A percentile compares a stretch with the other conserved stretches of the same genome.
These are phyloP conservation scores for Blastobotrys chiropterorum DNA, from an alignment of 805 yeast genomes.

Conservation along the genomic window DNA sequence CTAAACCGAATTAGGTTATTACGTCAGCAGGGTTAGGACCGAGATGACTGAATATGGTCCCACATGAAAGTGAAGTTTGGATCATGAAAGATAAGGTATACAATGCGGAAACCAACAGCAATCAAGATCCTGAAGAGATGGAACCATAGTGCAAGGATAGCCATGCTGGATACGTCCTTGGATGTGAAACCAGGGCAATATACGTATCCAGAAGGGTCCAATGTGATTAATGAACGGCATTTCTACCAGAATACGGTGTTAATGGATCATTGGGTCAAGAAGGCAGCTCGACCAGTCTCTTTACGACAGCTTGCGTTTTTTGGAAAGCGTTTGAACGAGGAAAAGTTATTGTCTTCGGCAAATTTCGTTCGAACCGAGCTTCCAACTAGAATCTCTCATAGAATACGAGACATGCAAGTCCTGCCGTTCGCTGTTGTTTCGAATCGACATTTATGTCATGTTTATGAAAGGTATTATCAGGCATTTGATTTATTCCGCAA, in stretches of 20 bases:
- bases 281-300: constrained; percentile 82
- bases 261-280: constrained; percentile 48
- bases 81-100: constrained; percentile 87
- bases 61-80: constrained; percentile 60
- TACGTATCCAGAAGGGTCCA: constrained; percentile 33
- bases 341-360: constrained; percentile 75
- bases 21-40: constrained; percentile 84
- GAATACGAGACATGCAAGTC: constrained; percentile 70
- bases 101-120: constrained; percentile 81
- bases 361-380: constrained; percentile 83
- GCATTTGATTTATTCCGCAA: constrained; percentile 82
- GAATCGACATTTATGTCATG: constrained; percentile 79
- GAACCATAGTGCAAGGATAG: constrained; percentile 15
- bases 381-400: constrained; percentile 75
- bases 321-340: constrained; percentile 70
- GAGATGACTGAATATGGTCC: constrained; percentile 90
- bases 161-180: constrained; percentile 13
- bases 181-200: constrained; percentile 14
- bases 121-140: constrained; percentile 35
- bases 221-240: constrained; percentile 59
- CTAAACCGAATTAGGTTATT: constrained; percentile 81
- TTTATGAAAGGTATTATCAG: constrained; percentile 82
- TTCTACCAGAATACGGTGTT: constrained; percentile 78
- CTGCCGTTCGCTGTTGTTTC: constrained; percentile 80
- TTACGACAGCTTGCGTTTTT: constrained; percentile 85